Base-by-base conservation (phyloP, 768 basidiomycete genomes). In the Tephrocybe sp. region DNA sequence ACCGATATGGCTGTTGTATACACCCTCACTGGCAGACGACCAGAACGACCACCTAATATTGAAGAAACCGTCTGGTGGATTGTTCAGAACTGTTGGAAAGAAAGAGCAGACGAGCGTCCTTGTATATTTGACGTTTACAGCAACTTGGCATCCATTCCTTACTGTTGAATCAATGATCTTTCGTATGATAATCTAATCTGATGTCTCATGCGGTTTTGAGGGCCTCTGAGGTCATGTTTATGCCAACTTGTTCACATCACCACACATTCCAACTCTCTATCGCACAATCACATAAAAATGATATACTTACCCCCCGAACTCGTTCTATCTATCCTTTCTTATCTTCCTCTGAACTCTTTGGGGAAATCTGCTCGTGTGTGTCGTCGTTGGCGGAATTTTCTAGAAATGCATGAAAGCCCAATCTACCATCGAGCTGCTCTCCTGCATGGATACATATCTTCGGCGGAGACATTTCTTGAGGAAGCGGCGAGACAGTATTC, bases 351-450 rank as follows among this genome's bases (percentile, higher is more conserved):
- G 4, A 63, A 68, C 5, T 67, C 76, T 0, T 57, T 89, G 4
- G 59, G 61, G 33, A 57, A 60, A 1, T 39, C 78, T 5, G 53
- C 52, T 3, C 63, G 66, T 3, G 63, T 78, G 1, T 82, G 74
- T n/a, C 75, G 60, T 31, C 55, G 61, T 17, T 84, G 81, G 79
- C 64, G 72, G 34, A 36, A 62, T 14, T 75, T 88, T 51, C 58
- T 85, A 34, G 39, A 63, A 7, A 53, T 53, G 12, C 77, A 90
- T 58, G 71, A 80, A 58, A 62, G 62, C 2, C 58, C 69, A 1
- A 71, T 90, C n/a, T 89, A 82, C 60, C 82, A 74, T 53, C 69
- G 77, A 19, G 82, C 80, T 5, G 82, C 86, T 0, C 52, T 73
- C 42, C 59, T 77, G 12, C 82, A 85, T 55, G 70, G 68, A 20